Base-by-base conservation (phyloP, 106 monocot genomes). In the Dendrobium chrysotoxum region DNA sequence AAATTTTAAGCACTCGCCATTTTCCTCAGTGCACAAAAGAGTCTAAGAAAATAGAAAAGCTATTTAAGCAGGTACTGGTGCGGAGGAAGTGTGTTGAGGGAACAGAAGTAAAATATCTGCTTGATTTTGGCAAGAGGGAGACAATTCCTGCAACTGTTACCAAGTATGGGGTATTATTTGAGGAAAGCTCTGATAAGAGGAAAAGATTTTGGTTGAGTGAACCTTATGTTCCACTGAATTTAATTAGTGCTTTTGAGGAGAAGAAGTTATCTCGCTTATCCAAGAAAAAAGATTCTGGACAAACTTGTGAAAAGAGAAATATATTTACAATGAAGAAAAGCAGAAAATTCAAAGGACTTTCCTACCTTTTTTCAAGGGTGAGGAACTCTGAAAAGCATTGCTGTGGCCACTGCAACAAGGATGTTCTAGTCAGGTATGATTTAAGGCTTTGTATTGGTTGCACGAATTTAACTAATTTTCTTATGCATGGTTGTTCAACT, bases 71-170 rank as follows among this genome's bases (percentile, higher is more conserved):
- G 53, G 91, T 91, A 4, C 87, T 71, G 28, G 86, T 99, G 39
- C 85, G 93, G 23, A 80, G 85, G 77, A 99, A 93, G 83, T 53
- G 79, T 64, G 70, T 87, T 16, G 91, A 95, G 42, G 95, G 89
- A 80, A 53, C 78, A 77, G 84, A 87, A 79, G 79, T 93, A 44
- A 95, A 86, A 76, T 99, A 99, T 75, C 81, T 99, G 11, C 88
- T 99, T 83, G 95, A 99, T 89, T 93, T 95, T 91, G 93, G 99
- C 17, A 99, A 88, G 77, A 87, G 83, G 80, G 90, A 90, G 79
- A 83, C 55, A 39, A 82, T 99, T 78, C 99, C 99, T 35, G 81
- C 93, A 31, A 73, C 84, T 81, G 87, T 99, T 77, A 88, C 80
- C 11, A 93, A 85, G 86, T 81, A 95, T 83, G 99, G 95, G 39